phyloP scores from a whole-genome alignment of 129 eudicot genomes.

The Oenanthe sinensis region DNA sequence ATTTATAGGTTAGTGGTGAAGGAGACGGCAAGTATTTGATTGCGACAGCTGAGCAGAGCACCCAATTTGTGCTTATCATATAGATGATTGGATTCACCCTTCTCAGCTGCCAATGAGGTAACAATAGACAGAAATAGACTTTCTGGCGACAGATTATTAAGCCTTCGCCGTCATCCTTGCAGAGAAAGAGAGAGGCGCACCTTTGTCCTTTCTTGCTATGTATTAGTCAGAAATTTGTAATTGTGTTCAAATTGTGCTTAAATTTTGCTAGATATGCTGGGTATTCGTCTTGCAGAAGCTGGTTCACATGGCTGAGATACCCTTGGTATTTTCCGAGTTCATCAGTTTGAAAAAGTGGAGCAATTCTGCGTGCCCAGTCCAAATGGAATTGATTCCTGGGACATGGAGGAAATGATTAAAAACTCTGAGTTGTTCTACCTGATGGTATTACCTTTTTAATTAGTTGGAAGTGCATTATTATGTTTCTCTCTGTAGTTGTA shows the following conservation, averaged over 20 bases:
- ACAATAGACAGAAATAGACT: neutral
- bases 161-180: neutral
- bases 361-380: slow-evolving; percentile 88
- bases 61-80: slow-evolving; percentile 88
- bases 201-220: neutral
- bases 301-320: slow-evolving; percentile 98
- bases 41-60: slow-evolving; percentile 98
- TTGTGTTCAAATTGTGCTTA: neutral
- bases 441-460: slow-evolving; percentile 27
- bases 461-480: neutral
- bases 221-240: neutral
- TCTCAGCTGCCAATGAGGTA: slow-evolving; percentile 72
- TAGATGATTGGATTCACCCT: slow-evolving; percentile 91
- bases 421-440: slow-evolving; percentile 89
- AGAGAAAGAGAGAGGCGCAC: no score
- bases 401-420: slow-evolving; percentile 86
- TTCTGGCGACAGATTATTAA: neutral
- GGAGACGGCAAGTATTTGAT: slow-evolving; percentile 96
- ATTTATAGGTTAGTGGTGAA: slow-evolving; percentile 75
- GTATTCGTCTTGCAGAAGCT: slow-evolving; percentile 90
- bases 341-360: slow-evolving; percentile 92
- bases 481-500: neutral
- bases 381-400: slow-evolving; percentile 73
- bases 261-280: slow-evolving; percentile 70
- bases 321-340: slow-evolving; percentile 93